Evolutionary conservation across 495 filamentous ascomycete species (phyloP).

Genomic region (Trichocladium uniseriatum): DNA sequence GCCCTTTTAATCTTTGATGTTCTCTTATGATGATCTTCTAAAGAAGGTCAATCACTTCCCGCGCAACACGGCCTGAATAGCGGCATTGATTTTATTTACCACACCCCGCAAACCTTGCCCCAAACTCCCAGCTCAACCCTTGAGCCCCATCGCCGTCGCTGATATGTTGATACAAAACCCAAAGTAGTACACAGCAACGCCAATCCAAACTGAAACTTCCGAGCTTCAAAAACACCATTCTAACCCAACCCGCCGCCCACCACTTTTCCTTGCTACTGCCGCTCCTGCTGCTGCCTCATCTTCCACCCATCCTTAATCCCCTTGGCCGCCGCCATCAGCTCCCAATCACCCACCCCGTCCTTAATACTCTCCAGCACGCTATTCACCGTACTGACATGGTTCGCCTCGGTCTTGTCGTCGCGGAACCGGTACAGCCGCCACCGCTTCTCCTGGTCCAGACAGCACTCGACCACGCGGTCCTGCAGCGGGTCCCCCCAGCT

Average conservation of each 20-base stretch:
- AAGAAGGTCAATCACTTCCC: too few relatives aligned
- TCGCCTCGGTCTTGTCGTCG: conserved; percentile 85
- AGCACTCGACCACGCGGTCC: conserved; percentile 80
- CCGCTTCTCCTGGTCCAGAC: conserved; percentile 55
- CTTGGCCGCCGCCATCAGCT: conserved; percentile 49
- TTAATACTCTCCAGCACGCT: conserved; percentile 76
- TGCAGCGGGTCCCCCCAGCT: conserved; percentile 58
- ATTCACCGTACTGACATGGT: conserved; percentile 71
- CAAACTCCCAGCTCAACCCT: too few relatives aligned
- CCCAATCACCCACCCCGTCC: conserved; percentile 54
- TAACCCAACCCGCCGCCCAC: background rate
- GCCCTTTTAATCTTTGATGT: too few relatives aligned
- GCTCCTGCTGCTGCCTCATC: conserved; percentile 25
- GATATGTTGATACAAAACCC: too few relatives aligned
- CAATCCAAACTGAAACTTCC: too few relatives aligned
- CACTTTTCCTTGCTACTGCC: background rate
- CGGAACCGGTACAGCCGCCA: conserved; percentile 85
- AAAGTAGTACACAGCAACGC: too few relatives aligned
- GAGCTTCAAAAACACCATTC: too few relatives aligned
- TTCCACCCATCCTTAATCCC: conserved; percentile 69
- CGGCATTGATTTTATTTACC: too few relatives aligned
- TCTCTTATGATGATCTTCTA: too few relatives aligned
- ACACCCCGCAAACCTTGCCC: too few relatives aligned
- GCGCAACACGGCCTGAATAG: too few relatives aligned
- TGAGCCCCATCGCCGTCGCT: too few relatives aligned